phyloP scores from a whole-genome alignment of 257 asterid genomes.

The Solanum sparsipilum region DNA sequence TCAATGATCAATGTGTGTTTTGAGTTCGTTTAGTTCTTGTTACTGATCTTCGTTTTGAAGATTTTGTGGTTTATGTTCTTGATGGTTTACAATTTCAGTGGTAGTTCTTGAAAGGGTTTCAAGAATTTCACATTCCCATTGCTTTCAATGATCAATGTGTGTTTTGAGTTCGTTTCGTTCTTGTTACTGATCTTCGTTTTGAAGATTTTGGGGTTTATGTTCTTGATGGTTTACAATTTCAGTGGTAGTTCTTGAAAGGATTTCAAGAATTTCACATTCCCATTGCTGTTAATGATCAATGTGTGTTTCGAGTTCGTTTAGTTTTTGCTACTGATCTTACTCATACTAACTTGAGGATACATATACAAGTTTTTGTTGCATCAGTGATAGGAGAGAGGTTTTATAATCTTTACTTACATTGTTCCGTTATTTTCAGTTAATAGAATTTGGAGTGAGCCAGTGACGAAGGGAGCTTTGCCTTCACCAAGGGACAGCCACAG shows the following conservation, averaged over 20 bases:
- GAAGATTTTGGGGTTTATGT: not conserved
- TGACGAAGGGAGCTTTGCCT: constrained; percentile 56
- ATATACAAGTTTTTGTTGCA: not conserved
- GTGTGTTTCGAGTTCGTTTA: not conserved
- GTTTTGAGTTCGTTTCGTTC: too few species aligned
- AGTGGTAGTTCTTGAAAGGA: not conserved
- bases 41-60: too few species aligned
- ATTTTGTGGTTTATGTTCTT: too few species aligned
- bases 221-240: not conserved
- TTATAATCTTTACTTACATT: not conserved
- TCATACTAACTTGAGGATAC: not conserved
- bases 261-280: not conserved
- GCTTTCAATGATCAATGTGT: not conserved
- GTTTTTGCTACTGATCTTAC: not conserved
- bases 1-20: too few species aligned
- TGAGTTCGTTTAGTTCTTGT: too few species aligned
- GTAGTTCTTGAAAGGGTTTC: not conserved
- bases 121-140: not conserved
- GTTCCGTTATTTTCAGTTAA: constrained; percentile 28
- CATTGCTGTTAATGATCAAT: not conserved
- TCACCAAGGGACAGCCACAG: constrained; percentile 91
- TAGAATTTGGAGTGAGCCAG: constrained; percentile 69
- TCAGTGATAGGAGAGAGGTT: not conserved
- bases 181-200: too few species aligned
- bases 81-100: not conserved